phyloP scores from a whole-genome alignment of 768 basidiomycete species.

The Termitomyces sp. region DNA sequence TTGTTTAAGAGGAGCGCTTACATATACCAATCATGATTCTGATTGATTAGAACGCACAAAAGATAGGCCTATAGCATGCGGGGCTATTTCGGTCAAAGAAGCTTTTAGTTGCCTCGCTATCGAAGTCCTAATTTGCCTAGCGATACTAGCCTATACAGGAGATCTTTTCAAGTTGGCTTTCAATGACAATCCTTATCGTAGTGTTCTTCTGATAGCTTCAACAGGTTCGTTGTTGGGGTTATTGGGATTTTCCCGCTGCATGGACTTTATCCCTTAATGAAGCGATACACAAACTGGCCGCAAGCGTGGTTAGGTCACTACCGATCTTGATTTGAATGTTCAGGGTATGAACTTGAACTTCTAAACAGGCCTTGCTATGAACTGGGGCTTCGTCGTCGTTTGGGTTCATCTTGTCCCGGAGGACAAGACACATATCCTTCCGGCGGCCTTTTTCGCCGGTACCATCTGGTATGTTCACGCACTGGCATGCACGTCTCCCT shows the following conservation, averaged over 20 bases:
- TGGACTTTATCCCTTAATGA: slow-evolving; percentile 38
- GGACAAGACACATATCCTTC: neutral
- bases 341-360: neutral
- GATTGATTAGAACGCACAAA: slow-evolving; percentile 26
- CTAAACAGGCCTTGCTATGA: slow-evolving; percentile 21
- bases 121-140: neutral
- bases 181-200: neutral
- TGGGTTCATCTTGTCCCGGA: slow-evolving; percentile 15
- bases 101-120: slow-evolving; percentile 21
- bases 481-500: neutral
- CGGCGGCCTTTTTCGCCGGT: slow-evolving; percentile 4
- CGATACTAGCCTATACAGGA: neutral
- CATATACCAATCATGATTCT: neutral
- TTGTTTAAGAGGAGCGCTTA: too few relatives aligned
- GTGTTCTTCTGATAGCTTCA: neutral
- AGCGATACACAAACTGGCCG: slow-evolving; percentile 38
- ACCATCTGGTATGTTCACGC: neutral
- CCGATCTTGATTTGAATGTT: too few relatives aligned
- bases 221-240: slow-evolving; percentile 18
- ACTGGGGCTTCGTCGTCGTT: slow-evolving; percentile 20
- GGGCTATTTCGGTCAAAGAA: slow-evolving; percentile 21
- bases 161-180: slow-evolving; percentile 3
- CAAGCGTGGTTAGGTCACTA: slow-evolving; percentile 33
- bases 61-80: slow-evolving; percentile 25
- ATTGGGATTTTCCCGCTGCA: slow-evolving; percentile 21